Evolutionary conservation across 2,329 filamentous ascomycete species (phyloP).

Genomic region (Fonsecaea erecta): DNA sequence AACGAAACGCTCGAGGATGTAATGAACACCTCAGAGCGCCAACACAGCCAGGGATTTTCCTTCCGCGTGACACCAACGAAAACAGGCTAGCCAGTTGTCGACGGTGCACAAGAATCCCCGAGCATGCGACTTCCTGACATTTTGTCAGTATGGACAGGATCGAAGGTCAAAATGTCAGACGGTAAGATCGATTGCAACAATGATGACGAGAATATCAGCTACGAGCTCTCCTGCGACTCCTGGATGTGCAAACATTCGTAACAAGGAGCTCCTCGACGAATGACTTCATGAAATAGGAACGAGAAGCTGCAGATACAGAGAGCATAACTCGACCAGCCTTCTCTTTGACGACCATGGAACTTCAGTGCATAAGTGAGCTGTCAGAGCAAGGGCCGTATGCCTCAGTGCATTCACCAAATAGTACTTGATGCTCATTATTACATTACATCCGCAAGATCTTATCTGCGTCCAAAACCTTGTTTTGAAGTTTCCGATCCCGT

Average conservation of each 20-base stretch:
- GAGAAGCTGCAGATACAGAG: neutral
- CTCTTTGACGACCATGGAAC: too few species aligned
- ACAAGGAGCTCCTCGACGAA: neutral
- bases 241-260: neutral
- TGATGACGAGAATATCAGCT: neutral
- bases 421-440: neutral
- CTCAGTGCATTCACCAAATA: neutral
- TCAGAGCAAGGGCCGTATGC: neutral
- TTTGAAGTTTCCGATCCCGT: neutral
- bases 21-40: too few species aligned
- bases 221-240: neutral
- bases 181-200: neutral
- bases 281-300: neutral
- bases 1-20: too few species aligned
- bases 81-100: too few species aligned
- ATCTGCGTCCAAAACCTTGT: neutral
- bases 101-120: too few species aligned
- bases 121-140: neutral
- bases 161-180: neutral
- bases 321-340: neutral
- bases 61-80: too few species aligned
- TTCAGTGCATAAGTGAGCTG: neutral
- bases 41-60: too few species aligned
- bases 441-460: slow-evolving; percentile 1
- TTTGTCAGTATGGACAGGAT: too few species aligned